A percentile compares a stretch with the other conserved stretches of the same genome.
phyloP scores from a whole-genome alignment of 2,329 filamentous ascomycete genomes.

The Karstenula rhodostoma region DNA sequence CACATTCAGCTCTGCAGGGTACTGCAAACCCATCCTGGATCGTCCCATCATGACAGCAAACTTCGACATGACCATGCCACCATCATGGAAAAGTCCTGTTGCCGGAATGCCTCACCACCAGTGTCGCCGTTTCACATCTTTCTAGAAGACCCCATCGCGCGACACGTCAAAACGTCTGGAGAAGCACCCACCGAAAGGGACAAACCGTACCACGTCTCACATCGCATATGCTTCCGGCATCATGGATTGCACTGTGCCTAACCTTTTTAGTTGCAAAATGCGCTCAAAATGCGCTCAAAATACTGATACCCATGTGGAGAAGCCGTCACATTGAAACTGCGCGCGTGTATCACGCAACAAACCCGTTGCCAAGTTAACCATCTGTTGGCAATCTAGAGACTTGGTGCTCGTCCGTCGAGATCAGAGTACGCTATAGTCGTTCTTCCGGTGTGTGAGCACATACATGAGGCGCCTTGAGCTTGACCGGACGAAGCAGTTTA shows the following conservation, averaged over 20 bases:
- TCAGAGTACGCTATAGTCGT: neutral
- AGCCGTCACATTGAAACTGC: too few relatives aligned
- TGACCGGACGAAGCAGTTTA: neutral
- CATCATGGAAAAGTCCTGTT: neutral
- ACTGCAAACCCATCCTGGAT: neutral
- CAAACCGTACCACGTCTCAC: neutral
- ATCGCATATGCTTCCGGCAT: neutral
- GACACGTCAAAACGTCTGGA: conserved; percentile 1
- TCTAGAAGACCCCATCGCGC: neutral
- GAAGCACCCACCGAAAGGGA: neutral
- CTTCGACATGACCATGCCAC: neutral
- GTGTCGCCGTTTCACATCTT: neutral
- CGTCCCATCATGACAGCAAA: neutral
- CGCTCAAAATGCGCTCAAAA: neutral
- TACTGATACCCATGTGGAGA: neutral
- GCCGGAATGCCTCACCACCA: neutral
- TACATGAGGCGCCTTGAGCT: neutral
- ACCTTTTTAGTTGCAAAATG: neutral
- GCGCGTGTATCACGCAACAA: too few relatives aligned
- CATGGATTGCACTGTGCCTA: neutral
- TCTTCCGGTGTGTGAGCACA: neutral
- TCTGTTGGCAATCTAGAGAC: neutral
- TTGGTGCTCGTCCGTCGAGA: neutral
- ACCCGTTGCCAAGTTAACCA: too few relatives aligned
- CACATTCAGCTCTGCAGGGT: conserved; percentile 8